A percentile compares a stretch with the other conserved stretches of the same genome.
These are phyloP conservation scores for Solanum peruvianum DNA, from an alignment of 257 asterid genomes.

Conservation along the genomic window DNA sequence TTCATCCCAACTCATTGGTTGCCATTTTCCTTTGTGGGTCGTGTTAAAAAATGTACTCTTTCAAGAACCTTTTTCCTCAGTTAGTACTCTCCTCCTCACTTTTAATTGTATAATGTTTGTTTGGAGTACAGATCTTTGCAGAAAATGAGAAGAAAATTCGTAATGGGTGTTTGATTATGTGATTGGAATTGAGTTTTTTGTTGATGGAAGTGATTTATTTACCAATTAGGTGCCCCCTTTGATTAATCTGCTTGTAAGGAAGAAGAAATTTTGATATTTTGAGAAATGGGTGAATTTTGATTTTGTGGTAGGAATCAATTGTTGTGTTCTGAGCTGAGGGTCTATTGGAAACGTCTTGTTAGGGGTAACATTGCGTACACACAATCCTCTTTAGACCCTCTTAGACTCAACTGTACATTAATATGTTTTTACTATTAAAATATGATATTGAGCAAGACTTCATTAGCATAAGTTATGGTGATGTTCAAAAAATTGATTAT, in stretches of 20 bases:
- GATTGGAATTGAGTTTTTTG: background rate
- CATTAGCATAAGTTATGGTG: too few species aligned
- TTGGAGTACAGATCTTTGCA: background rate
- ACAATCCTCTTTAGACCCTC: background rate
- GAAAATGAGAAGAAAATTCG: background rate
- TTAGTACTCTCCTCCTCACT: conserved; percentile 23
- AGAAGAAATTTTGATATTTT: background rate
- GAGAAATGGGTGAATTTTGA: background rate
- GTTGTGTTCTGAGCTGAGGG: background rate
- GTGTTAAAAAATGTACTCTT: conserved; percentile 96
- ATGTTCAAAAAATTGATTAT: too few species aligned
- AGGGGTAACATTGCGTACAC: background rate
- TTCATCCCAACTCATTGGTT: conserved; percentile 98
- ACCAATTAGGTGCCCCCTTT: background rate
- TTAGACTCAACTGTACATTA: too few species aligned
- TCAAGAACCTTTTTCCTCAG: conserved; percentile 88
- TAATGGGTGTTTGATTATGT: background rate
- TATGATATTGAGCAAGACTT: too few species aligned
- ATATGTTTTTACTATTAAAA: too few species aligned
- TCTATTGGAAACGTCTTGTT: too few species aligned
- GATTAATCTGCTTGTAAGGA: background rate
- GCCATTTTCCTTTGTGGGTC: conserved; percentile 93
- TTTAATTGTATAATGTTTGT: background rate
- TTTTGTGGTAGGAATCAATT: background rate
- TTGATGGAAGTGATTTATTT: background rate